Percentiles rank a stretch among this genome's conserved stretches.
phyloP scores from a whole-genome alignment of 805 yeast genomes.

The Soucietia sequanensis region DNA sequence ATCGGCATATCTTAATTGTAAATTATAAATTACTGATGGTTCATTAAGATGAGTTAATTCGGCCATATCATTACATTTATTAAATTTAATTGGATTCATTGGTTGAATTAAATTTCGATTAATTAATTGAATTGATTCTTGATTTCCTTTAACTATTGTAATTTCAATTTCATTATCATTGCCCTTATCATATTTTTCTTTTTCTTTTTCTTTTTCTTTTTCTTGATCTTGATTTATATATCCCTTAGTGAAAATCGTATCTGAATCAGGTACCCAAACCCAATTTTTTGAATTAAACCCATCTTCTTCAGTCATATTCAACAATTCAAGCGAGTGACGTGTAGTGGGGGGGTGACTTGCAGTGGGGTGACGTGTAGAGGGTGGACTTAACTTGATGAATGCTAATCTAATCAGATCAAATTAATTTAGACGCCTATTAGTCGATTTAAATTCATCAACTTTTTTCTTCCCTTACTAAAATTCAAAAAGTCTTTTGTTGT shows the following conservation, averaged over 20 bases:
- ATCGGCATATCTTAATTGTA: conserved; percentile 70
- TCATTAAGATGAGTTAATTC: conserved; percentile 92
- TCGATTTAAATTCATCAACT: no score
- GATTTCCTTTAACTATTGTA: conserved; percentile 39
- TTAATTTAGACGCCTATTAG: no score
- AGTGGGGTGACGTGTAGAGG: no score
- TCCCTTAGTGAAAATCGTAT: conserved; percentile 57
- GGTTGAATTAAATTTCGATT: conserved; percentile 48
- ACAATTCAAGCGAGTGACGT: no score
- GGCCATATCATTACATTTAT: conserved; percentile 92
- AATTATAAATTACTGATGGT: conserved; percentile 88
- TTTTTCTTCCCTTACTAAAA: no score
- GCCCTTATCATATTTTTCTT: no score
- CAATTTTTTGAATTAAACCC: conserved; percentile 49
- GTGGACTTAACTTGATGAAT: no score
- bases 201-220: conserved; percentile 9
- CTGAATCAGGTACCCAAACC: conserved; percentile 78
- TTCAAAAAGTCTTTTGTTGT: no score
- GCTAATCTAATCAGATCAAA: no score
- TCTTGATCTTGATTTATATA: conserved; percentile 44
- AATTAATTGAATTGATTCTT: conserved; percentile 37
- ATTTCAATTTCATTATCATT: conserved; percentile 38
- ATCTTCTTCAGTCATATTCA: conserved; percentile 18
- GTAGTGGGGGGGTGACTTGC: no score
- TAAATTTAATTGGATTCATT: conserved; percentile 88